These are phyloP conservation scores for Actinidia polygama DNA, from an alignment of 179 eudicot genomes.

Conservation along the genomic window DNA sequence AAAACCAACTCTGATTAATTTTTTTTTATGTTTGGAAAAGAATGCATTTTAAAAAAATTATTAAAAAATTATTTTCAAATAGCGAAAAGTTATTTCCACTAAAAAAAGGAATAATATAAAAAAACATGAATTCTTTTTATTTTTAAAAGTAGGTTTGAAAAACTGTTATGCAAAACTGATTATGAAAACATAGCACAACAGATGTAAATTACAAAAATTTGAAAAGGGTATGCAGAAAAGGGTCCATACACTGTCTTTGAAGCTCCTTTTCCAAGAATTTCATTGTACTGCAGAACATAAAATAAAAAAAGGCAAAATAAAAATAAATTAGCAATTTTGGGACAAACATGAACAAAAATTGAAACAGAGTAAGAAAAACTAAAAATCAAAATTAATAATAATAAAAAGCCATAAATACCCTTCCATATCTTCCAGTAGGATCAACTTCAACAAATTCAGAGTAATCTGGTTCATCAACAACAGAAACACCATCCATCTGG, in stretches of 20 bases:
- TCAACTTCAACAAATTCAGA: slow-evolving; percentile 83
- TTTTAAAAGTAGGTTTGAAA: no score
- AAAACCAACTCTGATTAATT: no score
- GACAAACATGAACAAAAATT: not conserved
- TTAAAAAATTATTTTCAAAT: no score
- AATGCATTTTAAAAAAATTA: no score
- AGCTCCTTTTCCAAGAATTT: slow-evolving; percentile 90
- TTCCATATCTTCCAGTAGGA: slow-evolving; percentile 92
- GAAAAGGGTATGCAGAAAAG: not conserved
- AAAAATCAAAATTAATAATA: not conserved
- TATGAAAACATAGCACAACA: no score
- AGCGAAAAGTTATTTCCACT: no score
- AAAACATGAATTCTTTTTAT: no score
- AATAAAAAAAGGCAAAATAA: no score
- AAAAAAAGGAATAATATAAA: no score
- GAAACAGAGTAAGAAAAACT: not conserved
- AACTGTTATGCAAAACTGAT: no score
- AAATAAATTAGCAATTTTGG: no score
- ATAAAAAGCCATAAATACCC: slow-evolving; percentile 43
- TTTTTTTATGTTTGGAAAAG: no score
- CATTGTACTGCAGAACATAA: slow-evolving; percentile 71
- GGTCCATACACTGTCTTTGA: slow-evolving; percentile 83
- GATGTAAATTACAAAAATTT: slow-evolving; percentile 6
- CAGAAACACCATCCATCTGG: slow-evolving; percentile 57
- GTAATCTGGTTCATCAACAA: slow-evolving; percentile 44